Evolutionary conservation across 2,329 filamentous ascomycete species (phyloP).

Genomic region (Pseudocercospora fijiensis): DNA sequence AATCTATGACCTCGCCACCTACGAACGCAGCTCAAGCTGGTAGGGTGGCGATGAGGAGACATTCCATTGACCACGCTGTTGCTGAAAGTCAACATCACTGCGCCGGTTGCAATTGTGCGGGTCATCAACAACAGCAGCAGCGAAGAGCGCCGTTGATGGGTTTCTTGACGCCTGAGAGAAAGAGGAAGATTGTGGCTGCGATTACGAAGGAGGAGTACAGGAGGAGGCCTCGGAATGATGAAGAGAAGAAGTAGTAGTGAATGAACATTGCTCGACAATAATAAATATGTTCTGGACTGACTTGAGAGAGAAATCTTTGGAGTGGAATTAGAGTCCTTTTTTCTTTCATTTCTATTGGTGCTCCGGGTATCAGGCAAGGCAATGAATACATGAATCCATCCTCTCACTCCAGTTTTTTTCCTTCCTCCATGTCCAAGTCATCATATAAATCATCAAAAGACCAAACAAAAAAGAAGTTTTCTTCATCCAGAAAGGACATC

Average conservation of each 20-base stretch:
- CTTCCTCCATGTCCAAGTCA: background rate
- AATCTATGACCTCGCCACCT: background rate
- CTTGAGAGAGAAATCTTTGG: too few relatives aligned
- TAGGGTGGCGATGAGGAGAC: background rate
- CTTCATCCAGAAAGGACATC: background rate
- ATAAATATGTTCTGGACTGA: too few relatives aligned
- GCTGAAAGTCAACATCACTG: background rate
- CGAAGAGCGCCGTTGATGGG: background rate
- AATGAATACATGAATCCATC: too few relatives aligned
- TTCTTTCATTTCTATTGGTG: background rate
- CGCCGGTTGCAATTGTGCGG: background rate
- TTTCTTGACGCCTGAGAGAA: background rate
- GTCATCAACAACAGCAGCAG: background rate
- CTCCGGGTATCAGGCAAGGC: background rate
- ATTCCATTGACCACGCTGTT: background rate
- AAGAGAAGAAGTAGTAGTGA: too few relatives aligned
- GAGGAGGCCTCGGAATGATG: background rate
- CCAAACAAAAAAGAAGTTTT: too few relatives aligned
- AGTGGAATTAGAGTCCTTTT: too few relatives aligned
- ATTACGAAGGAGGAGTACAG: slow-evolving; percentile 2
- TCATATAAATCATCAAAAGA: background rate
- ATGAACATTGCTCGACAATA: too few relatives aligned
- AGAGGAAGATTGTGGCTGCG: background rate
- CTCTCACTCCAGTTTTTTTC: background rate
- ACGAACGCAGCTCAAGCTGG: background rate